phyloP scores from a whole-genome alignment of 1,139 yeast species.

The Yamadazyma jaroonii region DNA sequence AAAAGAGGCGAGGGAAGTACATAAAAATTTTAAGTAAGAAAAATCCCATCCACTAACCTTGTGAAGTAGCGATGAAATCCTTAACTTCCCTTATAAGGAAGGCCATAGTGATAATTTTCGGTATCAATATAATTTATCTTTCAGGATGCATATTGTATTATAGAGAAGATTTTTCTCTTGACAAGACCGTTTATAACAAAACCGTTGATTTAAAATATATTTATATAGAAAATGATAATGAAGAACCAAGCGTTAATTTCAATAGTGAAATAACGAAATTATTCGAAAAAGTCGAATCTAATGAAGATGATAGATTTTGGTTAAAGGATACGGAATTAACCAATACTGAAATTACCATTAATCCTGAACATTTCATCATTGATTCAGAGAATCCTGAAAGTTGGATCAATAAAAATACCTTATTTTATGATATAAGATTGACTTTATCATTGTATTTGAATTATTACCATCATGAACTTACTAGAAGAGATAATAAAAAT shows the following conservation, averaged over 20 bases:
- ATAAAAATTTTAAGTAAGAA: too few species aligned
- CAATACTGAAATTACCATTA: slow-evolving; percentile 15
- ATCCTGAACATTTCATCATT: slow-evolving; percentile 16
- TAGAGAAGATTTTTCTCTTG: slow-evolving; percentile 10
- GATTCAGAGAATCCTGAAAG: slow-evolving; percentile 12
- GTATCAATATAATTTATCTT: slow-evolving; percentile 10
- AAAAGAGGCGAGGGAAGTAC: too few species aligned
- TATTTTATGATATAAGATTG: slow-evolving; percentile 38
- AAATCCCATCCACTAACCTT: too few species aligned
- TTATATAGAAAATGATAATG: slow-evolving; percentile 8
- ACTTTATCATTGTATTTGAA: slow-evolving; percentile 35
- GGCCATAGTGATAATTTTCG: slow-evolving; percentile 4
- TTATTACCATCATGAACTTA: slow-evolving; percentile 18
- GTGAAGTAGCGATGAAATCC: not conserved
- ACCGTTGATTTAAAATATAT: slow-evolving; percentile 4
- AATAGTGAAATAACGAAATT: slow-evolving; percentile 13
- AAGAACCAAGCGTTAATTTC: slow-evolving; percentile 13
- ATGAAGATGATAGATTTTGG: slow-evolving; percentile 20
- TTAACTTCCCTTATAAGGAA: slow-evolving; percentile 3
- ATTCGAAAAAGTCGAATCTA: slow-evolving; percentile 17
- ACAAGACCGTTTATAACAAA: slow-evolving; percentile 4
- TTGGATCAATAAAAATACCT: slow-evolving; percentile 19
- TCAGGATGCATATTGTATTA: slow-evolving; percentile 10
- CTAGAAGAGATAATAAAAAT: slow-evolving; percentile 7
- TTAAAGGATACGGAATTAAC: slow-evolving; percentile 21